phyloP scores from a whole-genome alignment of 2,329 filamentous ascomycete species.

The Scorias spongiosa region DNA sequence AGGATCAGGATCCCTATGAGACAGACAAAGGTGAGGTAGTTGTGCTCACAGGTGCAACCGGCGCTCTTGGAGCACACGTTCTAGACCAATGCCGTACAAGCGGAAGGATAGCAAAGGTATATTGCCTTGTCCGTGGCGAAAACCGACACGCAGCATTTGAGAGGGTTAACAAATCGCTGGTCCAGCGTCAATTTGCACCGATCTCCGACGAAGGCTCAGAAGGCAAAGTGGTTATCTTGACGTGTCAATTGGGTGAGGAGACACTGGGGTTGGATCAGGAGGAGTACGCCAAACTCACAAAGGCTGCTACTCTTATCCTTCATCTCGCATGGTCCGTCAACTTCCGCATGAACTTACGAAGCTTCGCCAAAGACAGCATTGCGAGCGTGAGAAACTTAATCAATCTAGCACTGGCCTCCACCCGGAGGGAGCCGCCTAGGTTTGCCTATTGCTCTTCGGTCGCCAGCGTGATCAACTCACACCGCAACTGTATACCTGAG shows the following conservation, averaged over 20 bases:
- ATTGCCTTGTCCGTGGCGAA: conserved; percentile 41
- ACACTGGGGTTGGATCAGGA: conserved; percentile 33
- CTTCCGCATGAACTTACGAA: conserved; percentile 41
- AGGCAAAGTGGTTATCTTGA: conserved; percentile 32
- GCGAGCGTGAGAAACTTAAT: conserved; percentile 35
- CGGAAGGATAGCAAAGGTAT: conserved; percentile 29
- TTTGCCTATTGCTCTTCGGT: conserved; percentile 40
- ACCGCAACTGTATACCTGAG: conserved; percentile 25
- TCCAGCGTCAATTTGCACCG: conserved; percentile 20
- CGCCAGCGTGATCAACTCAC: conserved; percentile 26
- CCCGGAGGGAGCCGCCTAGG: conserved; percentile 14
- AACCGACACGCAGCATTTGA: conserved; percentile 26
- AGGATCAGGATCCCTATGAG: conserved; percentile 1
- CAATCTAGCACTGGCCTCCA: conserved; percentile 25
- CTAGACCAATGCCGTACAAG: conserved; percentile 29
- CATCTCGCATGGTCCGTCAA: conserved; percentile 53
- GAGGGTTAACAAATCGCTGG: conserved; percentile 31
- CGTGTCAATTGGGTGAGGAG: conserved; percentile 31
- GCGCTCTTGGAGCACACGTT: conserved; percentile 37
- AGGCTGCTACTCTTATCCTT: conserved; percentile 37
- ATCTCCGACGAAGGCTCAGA: conserved; percentile 3
- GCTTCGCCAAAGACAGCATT: conserved; percentile 41
- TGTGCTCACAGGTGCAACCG: conserved; percentile 36
- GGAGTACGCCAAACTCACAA: conserved; percentile 27
- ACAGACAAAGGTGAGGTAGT: conserved; percentile 10